A percentile compares a stretch with the other conserved stretches of the same genome.
Conservation (phyloP, 2,329 filamentous ascomycete species). For the Fusarium sp. region DNA sequence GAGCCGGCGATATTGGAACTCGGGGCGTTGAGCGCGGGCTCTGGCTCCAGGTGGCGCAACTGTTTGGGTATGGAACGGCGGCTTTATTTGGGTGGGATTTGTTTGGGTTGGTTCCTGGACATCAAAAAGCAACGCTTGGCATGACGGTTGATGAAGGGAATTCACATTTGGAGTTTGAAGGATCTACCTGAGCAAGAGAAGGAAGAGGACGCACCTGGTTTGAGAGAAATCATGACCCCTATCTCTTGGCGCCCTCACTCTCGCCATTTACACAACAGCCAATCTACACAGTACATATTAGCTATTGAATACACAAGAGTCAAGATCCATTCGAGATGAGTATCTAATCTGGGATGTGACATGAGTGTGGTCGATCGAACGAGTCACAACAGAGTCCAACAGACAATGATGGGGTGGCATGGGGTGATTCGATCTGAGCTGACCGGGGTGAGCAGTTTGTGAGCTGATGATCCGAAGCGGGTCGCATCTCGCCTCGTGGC, state of each 20-base stretch:
- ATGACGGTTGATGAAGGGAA: conserved; percentile 42
- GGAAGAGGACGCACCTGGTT: conserved; percentile 18
- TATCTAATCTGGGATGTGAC: neutral
- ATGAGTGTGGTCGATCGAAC: neutral
- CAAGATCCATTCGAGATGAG: conserved; percentile 2
- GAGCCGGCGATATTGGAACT: conserved; percentile 26
- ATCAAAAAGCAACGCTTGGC: conserved; percentile 40
- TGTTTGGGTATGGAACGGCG: conserved; percentile 23
- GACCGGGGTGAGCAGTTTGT: neutral
- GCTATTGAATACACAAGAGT: conserved; percentile 29
- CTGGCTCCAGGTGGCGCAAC: conserved; percentile 33
- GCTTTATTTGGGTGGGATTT: conserved; percentile 17
- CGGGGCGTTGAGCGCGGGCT: conserved; percentile 39
- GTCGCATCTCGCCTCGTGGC: conserved; percentile 1
- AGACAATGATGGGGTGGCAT: neutral
- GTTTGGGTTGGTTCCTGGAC: conserved; percentile 19
- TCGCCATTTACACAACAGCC: neutral
- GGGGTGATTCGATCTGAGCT: conserved; percentile 7
- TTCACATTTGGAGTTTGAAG: conserved; percentile 39
- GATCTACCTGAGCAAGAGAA: conserved; percentile 16
- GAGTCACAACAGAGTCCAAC: neutral
- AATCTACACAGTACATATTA: conserved; percentile 28
- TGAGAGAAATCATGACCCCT: conserved; percentile 13
- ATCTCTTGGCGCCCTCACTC: conserved; percentile 9
- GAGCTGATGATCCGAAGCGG: conserved; percentile 5